Percentiles rank a stretch among this genome's conserved stretches.
Conservation (phyloP, 345 rosid species). For the Eucalyptus albens region DNA sequence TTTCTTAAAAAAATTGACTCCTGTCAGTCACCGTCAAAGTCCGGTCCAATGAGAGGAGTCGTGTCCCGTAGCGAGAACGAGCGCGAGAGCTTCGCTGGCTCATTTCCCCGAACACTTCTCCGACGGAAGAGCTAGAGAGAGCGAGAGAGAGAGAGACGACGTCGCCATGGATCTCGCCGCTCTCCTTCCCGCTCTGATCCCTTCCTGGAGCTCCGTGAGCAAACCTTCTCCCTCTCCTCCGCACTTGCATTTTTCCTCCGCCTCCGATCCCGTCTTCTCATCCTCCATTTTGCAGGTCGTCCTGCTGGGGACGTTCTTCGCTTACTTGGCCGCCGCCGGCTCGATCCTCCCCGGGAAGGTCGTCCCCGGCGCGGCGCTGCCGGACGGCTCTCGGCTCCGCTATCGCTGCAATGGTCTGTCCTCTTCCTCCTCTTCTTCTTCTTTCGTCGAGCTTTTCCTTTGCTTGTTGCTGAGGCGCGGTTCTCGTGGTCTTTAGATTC, state of each 20-base stretch:
- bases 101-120: no score
- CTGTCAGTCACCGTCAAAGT: background rate
- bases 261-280: background rate
- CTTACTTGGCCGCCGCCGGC: conserved; percentile 62
- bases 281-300: conserved; percentile 19
- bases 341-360: conserved; percentile 60
- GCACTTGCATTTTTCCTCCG: background rate
- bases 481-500: background rate
- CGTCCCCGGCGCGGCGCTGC: conserved; percentile 50
- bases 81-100: no score
- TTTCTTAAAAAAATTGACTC: background rate
- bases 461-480: background rate
- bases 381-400: conserved; percentile 64
- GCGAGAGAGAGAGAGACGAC: background rate
- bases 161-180: conserved; percentile 33
- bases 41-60: rapidly evolving
- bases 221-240: background rate
- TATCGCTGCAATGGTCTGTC: conserved; percentile 80
- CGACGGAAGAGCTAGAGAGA: no score
- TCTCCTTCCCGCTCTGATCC: conserved; percentile 28
- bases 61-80: background rate
- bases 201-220: conserved; percentile 50
- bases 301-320: conserved; percentile 34
- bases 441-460: background rate
- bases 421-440: background rate